Percentiles rank a stretch among this genome's conserved stretches.
Evolutionary conservation across 2,329 filamentous ascomycete genomes (phyloP).

Genomic region (Phaeoacremonium minimum): DNA sequence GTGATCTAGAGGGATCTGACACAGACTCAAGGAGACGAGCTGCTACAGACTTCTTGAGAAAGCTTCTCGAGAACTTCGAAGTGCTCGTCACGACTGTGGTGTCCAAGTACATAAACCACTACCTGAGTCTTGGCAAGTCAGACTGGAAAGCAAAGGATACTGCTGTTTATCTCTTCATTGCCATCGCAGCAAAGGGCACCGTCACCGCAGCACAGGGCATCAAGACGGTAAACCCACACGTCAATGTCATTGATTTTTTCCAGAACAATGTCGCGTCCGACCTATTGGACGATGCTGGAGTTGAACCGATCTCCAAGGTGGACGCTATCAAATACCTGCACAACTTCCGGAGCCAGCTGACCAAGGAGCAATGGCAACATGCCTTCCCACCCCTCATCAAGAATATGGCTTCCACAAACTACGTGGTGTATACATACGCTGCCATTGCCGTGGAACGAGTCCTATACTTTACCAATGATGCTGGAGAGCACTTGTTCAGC

Average conservation of each 20-base stretch:
- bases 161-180: conserved; percentile 93
- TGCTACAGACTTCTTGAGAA: conserved; percentile 88
- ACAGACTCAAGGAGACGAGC: conserved; percentile 88
- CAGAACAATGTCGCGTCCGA: conserved; percentile 89
- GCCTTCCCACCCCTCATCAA: conserved; percentile 88
- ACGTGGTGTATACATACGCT: conserved; percentile 96
- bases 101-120: conserved; percentile 80
- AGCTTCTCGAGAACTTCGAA: conserved; percentile 87
- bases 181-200: conserved; percentile 86
- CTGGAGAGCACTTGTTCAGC: conserved; percentile 74
- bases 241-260: conserved; percentile 93
- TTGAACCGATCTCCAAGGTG: conserved; percentile 86
- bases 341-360: conserved; percentile 91
- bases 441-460: conserved; percentile 95
- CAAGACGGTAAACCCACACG: conserved; percentile 79
- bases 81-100: conserved; percentile 81
- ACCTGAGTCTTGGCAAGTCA: conserved; percentile 71
- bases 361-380: conserved; percentile 84
- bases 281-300: conserved; percentile 63
- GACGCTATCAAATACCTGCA: conserved; percentile 98
- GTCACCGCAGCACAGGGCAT: conserved; percentile 87
- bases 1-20: conserved; percentile 93
- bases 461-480: conserved; percentile 74
- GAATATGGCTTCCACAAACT: conserved; percentile 84
- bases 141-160: conserved; percentile 99